Evolutionary conservation across 805 yeast genomes (phyloP), one percentile per base, ranked within the genome.

Genomic region (Myxozyma monticola): DNA sequence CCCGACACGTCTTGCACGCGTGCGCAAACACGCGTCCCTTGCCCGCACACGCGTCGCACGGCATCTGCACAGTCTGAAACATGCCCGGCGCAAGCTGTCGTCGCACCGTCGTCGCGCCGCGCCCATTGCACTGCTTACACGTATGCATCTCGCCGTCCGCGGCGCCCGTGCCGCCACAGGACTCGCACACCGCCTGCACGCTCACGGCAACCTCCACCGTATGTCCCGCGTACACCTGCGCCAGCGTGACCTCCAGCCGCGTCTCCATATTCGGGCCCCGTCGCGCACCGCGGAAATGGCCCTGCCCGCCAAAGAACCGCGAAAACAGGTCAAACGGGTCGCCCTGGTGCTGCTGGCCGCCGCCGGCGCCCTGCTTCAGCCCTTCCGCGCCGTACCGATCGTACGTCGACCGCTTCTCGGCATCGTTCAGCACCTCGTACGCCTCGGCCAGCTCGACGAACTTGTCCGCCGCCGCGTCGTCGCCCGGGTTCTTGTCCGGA

Each of bases 391-490:
- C 99, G 62, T 73, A 85, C 41, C 74, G 72, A 67, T 90, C 96
- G 67, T 82, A 90, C 10, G 80, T 73, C 24, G 73, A 62, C 52
- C 84, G 77, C 68, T 86, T 85, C 49, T 85, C 87, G 3, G 76
- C 65, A 65, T 88, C 88, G 57, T 80, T 77, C 54, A 89, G 75
- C 10, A 88, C 85, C 48, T 89, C 96, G 67, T 91, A 91, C 0
- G 98, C 98, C 63, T 85, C 95, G 14, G 96, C 96, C 25, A 93
- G 78, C 68, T 89, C 95, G 43, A 93, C 83, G 66, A 90, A 93
- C 69, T 79, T 83, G 42, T 85, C 83, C 58, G 87, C 89, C 0
- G 97, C 96, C 25, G 78, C 84, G 7, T 87, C 88, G 60, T 84
- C 79, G 5, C 84, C 85, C 4, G 85, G 83, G 65, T 91, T 93